Base-by-base conservation (phyloP, 164 flowering plant genomes). In the Nelumbo lutea region DNA sequence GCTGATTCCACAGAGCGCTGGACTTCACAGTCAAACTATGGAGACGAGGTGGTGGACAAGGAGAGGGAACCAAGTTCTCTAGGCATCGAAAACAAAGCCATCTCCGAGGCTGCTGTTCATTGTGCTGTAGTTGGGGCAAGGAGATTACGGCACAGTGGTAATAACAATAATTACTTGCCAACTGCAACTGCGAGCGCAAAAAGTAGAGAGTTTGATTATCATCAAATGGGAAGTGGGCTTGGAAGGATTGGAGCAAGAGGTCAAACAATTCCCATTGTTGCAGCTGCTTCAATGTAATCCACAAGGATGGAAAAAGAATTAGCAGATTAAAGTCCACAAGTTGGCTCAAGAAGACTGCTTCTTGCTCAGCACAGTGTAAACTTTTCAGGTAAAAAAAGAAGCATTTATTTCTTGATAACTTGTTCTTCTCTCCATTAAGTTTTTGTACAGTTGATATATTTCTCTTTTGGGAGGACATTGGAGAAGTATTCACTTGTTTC, bases 1-100 rank as follows among this genome's bases (percentile, higher is more conserved):
- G 93, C 82, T 0, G 89, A 90, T 70, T 90, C 97, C 4, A 83
- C 84, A 0, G 91, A 87, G 56, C 70, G 86, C 38, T 82, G 86
- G 86, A 79, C 83, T 48, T 87, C 93, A 39, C 76, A 74, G 56
- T 80, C 85, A 0, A 73, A 72, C 55, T 55, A 62, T 2, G n/a
- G 50, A 15, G 72, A 60, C 42, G 74, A 69, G 59, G 50, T 56
- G 27, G 70, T 68, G 38, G 64, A 14, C 15, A 53, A 67, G 13
- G 59, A 62, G 73, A 64, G 59, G 40, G 66, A 70, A 44, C 72
- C 53, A 6, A 70, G 61, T 47, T 43, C n/a, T 11, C 6, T 14
- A 55, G 70, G 70, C 5, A 27, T 52, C 44, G 48, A 64, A 53
- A 13, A 52, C 57, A 38, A 59, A 58, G 7, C 55, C 5, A 27